Evolutionary conservation across 2,329 filamentous ascomycete species (phyloP).

Genomic region (Verticillium dahliae): DNA sequence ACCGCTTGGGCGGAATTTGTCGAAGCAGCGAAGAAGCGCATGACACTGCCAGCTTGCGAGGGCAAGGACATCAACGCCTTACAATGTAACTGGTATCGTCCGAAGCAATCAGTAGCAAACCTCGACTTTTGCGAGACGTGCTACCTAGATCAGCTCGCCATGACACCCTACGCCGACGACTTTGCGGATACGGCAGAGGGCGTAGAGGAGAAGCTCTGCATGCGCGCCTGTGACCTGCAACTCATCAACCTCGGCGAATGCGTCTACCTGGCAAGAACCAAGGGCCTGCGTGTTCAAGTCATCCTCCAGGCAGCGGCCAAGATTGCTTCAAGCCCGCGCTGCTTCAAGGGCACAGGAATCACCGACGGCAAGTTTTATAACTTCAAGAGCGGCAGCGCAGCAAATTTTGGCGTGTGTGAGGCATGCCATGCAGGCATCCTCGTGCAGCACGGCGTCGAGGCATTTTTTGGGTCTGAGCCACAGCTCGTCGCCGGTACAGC

Average conservation of each 20-base stretch:
- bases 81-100: slow-evolving; percentile 18
- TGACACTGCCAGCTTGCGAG: slow-evolving; percentile 20
- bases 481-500: slow-evolving; percentile 9
- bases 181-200: slow-evolving; percentile 15
- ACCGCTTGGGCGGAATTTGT: slow-evolving; percentile 25
- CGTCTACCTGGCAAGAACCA: not conserved
- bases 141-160: slow-evolving; percentile 23
- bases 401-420: slow-evolving; percentile 21
- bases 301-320: not conserved
- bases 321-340: slow-evolving; percentile 3
- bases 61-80: slow-evolving; percentile 15
- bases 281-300: not conserved
- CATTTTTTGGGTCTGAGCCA: slow-evolving; percentile 19
- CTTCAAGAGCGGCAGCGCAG: slow-evolving; percentile 12
- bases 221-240: not conserved
- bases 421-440: slow-evolving; percentile 25
- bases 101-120: slow-evolving; percentile 13
- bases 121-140: slow-evolving; percentile 26
- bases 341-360: slow-evolving; percentile 14
- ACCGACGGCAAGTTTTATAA: slow-evolving; percentile 27
- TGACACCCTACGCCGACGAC: slow-evolving; percentile 19
- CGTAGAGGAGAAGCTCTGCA: not conserved
- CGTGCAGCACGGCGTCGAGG: slow-evolving; percentile 14
- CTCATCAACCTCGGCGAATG: not conserved
- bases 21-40: slow-evolving; percentile 12